Base-by-base conservation (phyloP, 2,329 filamentous ascomycete genomes). In the Penicillium vulpinum region DNA sequence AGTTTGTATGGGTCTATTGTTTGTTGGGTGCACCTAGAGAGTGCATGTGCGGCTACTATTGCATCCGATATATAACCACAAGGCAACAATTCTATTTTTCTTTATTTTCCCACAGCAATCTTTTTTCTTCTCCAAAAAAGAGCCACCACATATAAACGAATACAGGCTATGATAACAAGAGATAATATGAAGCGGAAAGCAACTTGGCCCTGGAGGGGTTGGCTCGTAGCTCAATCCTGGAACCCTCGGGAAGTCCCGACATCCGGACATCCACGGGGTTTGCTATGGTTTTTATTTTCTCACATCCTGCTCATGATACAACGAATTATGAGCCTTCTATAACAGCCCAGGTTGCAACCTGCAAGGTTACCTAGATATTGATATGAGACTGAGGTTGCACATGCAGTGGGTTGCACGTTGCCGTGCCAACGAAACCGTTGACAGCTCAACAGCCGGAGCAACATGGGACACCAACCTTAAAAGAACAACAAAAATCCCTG, bases 381-480 rank as follows among this genome's bases (percentile, higher is more conserved):
- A 28, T 5, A 16, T n/a, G 9, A 18, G 24, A 28, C 7, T n/a
- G 44, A 46, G 13, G 28, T 46, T 13, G 13, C 18, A n/a, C 15
- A 33, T 16, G 4, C 5, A 22, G 15, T 21, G 18, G 28, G 44
- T 24, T 45, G 15, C 21, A 18, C 29, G 50, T 52, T 52, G 50
- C 50, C 40, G 41, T 46, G 50, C 50, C 50, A 52, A 52, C 50
- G 50, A 4, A 36, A n/a, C 22, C 50, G 50, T 52, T 52, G 50
- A 52, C 50, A 52, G 29, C 39, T 44, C 13, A 45, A 49, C 39
- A 51, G 22, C 28, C 24, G 13, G 48, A 8, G 36, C 35, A 51
- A 29, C 39, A 45, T 33, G 5, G 36, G n/a, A 28, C n/a, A n/a
- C 33, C 22, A 38, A 33, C 49, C 18, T 35, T 48, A n/a, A 50